These are phyloP conservation scores for Fusarium luffae DNA, from an alignment of 2,329 filamentous ascomycete species.

Conservation along the genomic window DNA sequence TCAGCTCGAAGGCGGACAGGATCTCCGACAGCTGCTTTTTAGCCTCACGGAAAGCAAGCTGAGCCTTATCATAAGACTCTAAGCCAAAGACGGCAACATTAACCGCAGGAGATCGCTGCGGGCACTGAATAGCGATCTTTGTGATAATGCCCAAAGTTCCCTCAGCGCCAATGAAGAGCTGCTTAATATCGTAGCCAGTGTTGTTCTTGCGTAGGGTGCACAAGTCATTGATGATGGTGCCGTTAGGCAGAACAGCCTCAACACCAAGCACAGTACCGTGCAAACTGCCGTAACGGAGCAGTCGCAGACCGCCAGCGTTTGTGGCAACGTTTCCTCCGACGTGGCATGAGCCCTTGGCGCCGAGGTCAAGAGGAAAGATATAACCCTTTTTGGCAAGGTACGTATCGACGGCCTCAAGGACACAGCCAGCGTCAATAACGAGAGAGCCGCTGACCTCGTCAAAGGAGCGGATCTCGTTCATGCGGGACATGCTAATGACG, in stretches of 20 bases:
- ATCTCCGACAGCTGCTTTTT: slow-evolving; percentile 94
- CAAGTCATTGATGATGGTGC: slow-evolving; percentile 90
- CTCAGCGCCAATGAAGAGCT: slow-evolving; percentile 95
- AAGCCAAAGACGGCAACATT: slow-evolving; percentile 97
- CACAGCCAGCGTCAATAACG: slow-evolving; percentile 89
- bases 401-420: slow-evolving; percentile 88
- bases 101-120: slow-evolving; percentile 85
- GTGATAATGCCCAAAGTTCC: slow-evolving; percentile 96
- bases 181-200: slow-evolving; percentile 97
- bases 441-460: slow-evolving; percentile 92
- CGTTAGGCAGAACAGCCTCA: slow-evolving; percentile 93
- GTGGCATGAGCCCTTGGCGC: slow-evolving; percentile 96
- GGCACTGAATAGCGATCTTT: slow-evolving; percentile 87
- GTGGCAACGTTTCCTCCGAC: slow-evolving; percentile 96
- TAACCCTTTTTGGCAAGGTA: slow-evolving; percentile 85
- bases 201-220: slow-evolving; percentile 95
- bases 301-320: slow-evolving; percentile 90
- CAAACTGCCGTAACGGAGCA: slow-evolving; percentile 92
- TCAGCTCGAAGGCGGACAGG: slow-evolving; percentile 95
- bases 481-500: slow-evolving; percentile 87
- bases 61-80: slow-evolving; percentile 89
- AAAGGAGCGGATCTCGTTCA: slow-evolving; percentile 92
- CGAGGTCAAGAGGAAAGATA: slow-evolving; percentile 96
- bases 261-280: slow-evolving; percentile 93
- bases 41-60: slow-evolving; percentile 86